Percentiles rank a stretch among this genome's conserved stretches.
phyloP scores from a whole-genome alignment of 345 rosid species.

The Pugionium cornutum region DNA sequence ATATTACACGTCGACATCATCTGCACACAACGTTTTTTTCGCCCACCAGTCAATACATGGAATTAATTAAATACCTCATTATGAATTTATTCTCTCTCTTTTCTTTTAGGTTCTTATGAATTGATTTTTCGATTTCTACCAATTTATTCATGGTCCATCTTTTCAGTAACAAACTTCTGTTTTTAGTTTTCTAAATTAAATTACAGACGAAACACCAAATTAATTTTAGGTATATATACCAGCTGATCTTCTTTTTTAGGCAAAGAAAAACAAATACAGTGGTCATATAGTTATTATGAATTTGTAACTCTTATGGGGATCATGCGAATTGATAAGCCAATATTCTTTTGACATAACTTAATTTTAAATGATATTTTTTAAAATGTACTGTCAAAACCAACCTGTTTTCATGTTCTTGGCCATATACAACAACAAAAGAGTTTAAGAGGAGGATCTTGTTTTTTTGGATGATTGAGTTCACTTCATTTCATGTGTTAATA shows the following conservation, averaged over 20 bases:
- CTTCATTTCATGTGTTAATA: conserved; percentile 32
- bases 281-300: conserved; percentile 3
- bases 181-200: background rate
- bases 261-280: background rate
- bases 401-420: conserved; percentile 41
- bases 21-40: background rate
- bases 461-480: conserved; percentile 33
- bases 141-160: conserved; percentile 1
- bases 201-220: background rate
- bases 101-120: background rate
- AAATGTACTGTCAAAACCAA: conserved; percentile 37
- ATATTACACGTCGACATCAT: conserved; percentile 6
- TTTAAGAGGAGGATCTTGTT: conserved; percentile 22
- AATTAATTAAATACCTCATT: background rate
- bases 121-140: background rate
- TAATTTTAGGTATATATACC: too few relatives aligned
- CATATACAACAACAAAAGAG: conserved; percentile 34
- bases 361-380: background rate
- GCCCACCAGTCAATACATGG: background rate
- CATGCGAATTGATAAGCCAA: conserved; percentile 5
- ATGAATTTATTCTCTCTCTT: background rate
- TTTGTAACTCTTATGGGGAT: background rate
- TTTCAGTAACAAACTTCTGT: background rate
- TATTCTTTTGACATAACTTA: conserved; percentile 18
- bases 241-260: background rate